Percentiles rank a stretch among this genome's conserved stretches.
These are phyloP conservation scores for Purshia tridentata DNA, from an alignment of 306 rosid species.

Conservation along the genomic window DNA sequence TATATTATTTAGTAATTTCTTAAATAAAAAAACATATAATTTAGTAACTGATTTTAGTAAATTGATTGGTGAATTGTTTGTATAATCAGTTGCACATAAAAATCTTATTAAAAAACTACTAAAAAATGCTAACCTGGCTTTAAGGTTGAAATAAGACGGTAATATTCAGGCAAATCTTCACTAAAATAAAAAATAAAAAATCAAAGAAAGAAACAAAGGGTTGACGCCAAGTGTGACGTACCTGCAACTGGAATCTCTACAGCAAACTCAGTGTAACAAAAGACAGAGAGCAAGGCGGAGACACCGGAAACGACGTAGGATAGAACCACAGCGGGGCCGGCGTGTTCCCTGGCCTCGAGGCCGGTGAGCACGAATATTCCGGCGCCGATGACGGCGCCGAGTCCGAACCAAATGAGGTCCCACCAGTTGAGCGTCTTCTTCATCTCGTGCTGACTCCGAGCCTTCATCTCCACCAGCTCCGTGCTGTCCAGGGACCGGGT, in stretches of 20 bases:
- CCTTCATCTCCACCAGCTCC: constrained; percentile 69
- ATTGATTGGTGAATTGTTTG: too few relatives aligned
- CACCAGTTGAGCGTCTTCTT: constrained; percentile 87
- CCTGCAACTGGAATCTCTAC: constrained; percentile 92
- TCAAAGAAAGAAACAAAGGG: not conserved
- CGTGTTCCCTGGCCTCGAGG: constrained; percentile 36
- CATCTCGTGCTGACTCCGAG: constrained; percentile 67
- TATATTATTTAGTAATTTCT: too few relatives aligned
- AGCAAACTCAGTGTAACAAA: constrained; percentile 92
- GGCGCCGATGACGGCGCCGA: constrained; percentile 83
- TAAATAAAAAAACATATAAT: too few relatives aligned
- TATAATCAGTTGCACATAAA: too few relatives aligned
- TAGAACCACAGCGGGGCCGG: constrained; percentile 78
- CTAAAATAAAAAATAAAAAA: not conserved
- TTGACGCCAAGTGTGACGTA: not conserved
- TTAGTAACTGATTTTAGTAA: too few relatives aligned
- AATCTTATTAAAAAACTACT: too few relatives aligned
- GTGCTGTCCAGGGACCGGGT: constrained; percentile 52
- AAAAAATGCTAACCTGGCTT: too few relatives aligned
- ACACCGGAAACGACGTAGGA: constrained; percentile 72
- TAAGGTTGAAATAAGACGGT: too few relatives aligned
- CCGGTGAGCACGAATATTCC: constrained; percentile 89
- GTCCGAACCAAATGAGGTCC: constrained; percentile 88
- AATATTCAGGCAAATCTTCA: too few relatives aligned
- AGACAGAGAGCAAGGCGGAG: constrained; percentile 89